phyloP scores from a whole-genome alignment of 1,284 basidiomycete genomes.

The Marasmius fiardii region DNA sequence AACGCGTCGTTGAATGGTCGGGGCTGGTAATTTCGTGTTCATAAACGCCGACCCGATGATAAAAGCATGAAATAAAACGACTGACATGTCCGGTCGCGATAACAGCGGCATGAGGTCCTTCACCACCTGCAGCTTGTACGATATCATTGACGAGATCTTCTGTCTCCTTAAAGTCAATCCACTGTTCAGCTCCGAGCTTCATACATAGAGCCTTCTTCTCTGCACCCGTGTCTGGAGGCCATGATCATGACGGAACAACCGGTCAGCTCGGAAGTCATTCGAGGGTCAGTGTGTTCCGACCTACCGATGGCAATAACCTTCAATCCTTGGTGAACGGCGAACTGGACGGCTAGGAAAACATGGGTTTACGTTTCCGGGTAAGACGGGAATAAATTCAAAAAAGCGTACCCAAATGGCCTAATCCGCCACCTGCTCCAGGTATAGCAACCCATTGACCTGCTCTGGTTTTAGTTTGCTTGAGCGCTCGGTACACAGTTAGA shows the following conservation, averaged over 20 bases:
- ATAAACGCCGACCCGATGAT: neutral
- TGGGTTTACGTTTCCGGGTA: neutral
- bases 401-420: conserved; percentile 57
- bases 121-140: conserved; percentile 61
- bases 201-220: conserved; percentile 72
- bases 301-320: conserved; percentile 74
- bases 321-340: conserved; percentile 75
- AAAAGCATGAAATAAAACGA: conserved; percentile 1
- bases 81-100: conserved; percentile 56
- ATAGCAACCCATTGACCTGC: conserved; percentile 82
- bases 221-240: conserved; percentile 49
- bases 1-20: conserved; percentile 70
- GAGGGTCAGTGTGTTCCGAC: no score
- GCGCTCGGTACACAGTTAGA: conserved; percentile 82
- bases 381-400: neutral
- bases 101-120: conserved; percentile 73
- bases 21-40: conserved; percentile 25
- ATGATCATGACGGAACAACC: no score
- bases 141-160: conserved; percentile 62
- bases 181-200: conserved; percentile 72
- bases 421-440: conserved; percentile 75
- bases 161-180: conserved; percentile 75
- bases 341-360: conserved; percentile 60
- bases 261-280: no score
- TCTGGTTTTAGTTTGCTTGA: conserved; percentile 67